Evolutionary conservation across 495 filamentous ascomycete genomes (phyloP), one percentile per base, ranked within the genome.

Genomic region (Hypoxylon rickii): DNA sequence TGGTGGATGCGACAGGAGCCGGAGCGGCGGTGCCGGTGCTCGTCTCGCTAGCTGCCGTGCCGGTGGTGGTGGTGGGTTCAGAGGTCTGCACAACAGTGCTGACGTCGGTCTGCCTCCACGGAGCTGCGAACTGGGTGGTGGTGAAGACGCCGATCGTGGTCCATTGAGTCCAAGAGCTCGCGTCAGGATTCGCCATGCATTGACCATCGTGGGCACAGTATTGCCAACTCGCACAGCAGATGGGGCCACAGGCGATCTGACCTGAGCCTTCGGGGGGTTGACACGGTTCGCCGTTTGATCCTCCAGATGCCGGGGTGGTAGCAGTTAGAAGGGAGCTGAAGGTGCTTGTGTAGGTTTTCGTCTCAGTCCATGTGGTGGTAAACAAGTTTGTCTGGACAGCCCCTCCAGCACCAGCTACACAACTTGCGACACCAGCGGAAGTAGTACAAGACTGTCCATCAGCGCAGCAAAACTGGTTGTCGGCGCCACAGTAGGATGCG

Each of bases 361-460:
- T 76, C 55, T 87, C 83, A 26, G 86, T 90, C 73, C 90, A 90
- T 10, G 88, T 92, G 8, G 85, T 89, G 40, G 88, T 92, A 70
- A 78, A 91, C 65, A 79, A 82, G 61, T 78, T 67, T n/a, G n/a
- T n/a, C n/a, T n/a, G n/a, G 76, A 78, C 85, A 55, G 70, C 71
- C 44, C 58, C 64, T 7, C 61, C 63, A 24, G 52, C 70, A 3
- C 54, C 63, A 10, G 16, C 56, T 41, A 57, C 66, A 36, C 74
- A 75, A n/a, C 63, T 64, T 7, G 73, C 72, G 42, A 69, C 68
- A 50, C 74, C 77, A 19, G 67, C 58, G 66, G 87, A 82, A 31
- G 87, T 90, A 62, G 70, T 77, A 78, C 90, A 95, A 15, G 74
- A 63, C 50, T 86, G 66, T 45, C 74, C 78, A 7, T 72, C 62